phyloP scores from a whole-genome alignment of 257 asterid species.

The Capsicum chinense region DNA sequence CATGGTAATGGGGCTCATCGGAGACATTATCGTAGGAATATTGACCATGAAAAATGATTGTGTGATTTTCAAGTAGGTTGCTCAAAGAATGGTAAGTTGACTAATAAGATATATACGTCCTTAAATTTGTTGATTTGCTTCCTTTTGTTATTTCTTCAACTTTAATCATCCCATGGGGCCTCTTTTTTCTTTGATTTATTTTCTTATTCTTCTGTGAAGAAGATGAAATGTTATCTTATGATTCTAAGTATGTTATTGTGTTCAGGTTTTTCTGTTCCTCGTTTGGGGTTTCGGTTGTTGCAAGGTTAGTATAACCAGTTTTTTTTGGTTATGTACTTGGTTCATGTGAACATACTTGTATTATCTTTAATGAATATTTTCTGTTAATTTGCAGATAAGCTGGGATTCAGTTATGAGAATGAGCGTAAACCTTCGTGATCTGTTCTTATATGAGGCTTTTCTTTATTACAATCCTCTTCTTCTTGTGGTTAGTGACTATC shows the following conservation, averaged over 20 bases:
- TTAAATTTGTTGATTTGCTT: neutral
- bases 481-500: conserved; percentile 81
- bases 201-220: conserved; percentile 20
- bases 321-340: conserved; percentile 25
- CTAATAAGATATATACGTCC: neutral
- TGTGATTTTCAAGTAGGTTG: neutral
- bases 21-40: neutral
- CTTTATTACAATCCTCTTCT: conserved; percentile 97
- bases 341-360: neutral
- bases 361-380: conserved; percentile 28
- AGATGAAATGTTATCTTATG: conserved; percentile 19
- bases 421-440: conserved; percentile 88
- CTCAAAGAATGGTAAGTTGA: neutral
- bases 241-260: conserved; percentile 24
- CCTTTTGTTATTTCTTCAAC: conserved; percentile 9
- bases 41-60: neutral
- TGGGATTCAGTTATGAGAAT: conserved; percentile 99
- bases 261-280: conserved; percentile 81
- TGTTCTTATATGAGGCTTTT: conserved; percentile 95
- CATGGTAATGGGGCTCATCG: neutral
- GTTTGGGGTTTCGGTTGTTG: conserved; percentile 85
- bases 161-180: neutral
- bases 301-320: conserved; percentile 68
- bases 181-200: conserved; percentile 17
- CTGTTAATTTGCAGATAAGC: conserved; percentile 69